phyloP scores from a whole-genome alignment of 208 protist genomes.

The Porcisia hertigi region DNA sequence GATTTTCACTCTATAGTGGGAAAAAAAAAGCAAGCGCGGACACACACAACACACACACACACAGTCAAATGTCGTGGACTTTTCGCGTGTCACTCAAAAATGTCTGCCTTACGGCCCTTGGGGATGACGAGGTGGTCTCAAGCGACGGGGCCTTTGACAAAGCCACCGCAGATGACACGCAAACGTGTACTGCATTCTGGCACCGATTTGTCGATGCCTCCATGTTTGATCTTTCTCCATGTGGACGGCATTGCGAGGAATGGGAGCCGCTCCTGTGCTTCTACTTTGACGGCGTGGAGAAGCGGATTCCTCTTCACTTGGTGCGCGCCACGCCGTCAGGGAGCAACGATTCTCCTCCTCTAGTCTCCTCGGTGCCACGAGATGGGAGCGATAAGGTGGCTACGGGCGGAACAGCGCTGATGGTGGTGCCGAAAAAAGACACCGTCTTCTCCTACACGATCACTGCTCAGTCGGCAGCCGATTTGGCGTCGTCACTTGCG shows the following conservation, averaged over 20 bases:
- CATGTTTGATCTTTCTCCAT: neutral
- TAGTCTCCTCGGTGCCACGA: neutral
- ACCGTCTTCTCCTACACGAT: conserved; percentile 31
- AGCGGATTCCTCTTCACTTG: conserved; percentile 23
- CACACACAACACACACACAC: too few species aligned
- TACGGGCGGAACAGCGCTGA: neutral
- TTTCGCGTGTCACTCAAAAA: too few species aligned
- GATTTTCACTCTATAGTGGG: too few species aligned
- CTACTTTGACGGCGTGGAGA: conserved; percentile 35
- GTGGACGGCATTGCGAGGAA: neutral
- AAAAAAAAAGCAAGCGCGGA: too few species aligned
- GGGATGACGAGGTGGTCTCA: too few species aligned
- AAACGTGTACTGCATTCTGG: neutral
- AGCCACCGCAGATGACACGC: too few species aligned
- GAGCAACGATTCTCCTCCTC: neutral
- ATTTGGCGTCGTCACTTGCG: conserved; percentile 17
- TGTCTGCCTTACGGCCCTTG: too few species aligned
- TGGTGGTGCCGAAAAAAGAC: neutral
- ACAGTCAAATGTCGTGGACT: too few species aligned
- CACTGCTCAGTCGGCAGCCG: neutral
- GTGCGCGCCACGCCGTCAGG: neutral
- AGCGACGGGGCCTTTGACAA: too few species aligned
- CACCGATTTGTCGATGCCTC: neutral
- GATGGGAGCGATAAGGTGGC: neutral
- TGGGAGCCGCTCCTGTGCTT: conserved; percentile 21